Evolutionary conservation across 192 early-diverging fungal species (phyloP), one percentile per base, ranked within the genome.

Genomic region (Gryganskiella cystojenkinii): DNA sequence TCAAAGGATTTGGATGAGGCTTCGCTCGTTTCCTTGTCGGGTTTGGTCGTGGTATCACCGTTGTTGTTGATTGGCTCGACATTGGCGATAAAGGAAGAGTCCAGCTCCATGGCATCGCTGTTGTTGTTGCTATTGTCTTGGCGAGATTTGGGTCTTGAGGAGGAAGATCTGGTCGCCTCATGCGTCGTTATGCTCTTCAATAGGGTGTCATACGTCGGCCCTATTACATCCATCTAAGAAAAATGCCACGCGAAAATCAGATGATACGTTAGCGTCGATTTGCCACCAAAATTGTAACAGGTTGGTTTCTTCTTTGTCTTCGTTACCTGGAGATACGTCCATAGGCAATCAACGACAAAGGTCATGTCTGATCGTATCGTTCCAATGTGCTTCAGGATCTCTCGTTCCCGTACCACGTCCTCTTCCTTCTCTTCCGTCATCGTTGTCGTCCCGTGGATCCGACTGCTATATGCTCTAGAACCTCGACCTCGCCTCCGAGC

Each of bases 241-340:
- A 37, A 13, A 20, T n/a, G n/a, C n/a, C n/a, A n/a, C n/a, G n/a
- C n/a, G n/a, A n/a, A n/a, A n/a, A n/a, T n/a, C n/a, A n/a, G n/a
- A n/a, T n/a, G n/a, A n/a, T n/a, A n/a, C n/a, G n/a, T n/a, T n/a
- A n/a, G n/a, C n/a, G n/a, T n/a, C n/a, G n/a, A n/a, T n/a, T n/a
- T n/a, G n/a, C n/a, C n/a, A n/a, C n/a, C n/a, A n/a, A n/a, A n/a
- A n/a, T n/a, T n/a, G n/a, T n/a, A n/a, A n/a, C n/a, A n/a, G n/a
- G n/a, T n/a, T n/a, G n/a, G n/a, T n/a, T n/a, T n/a, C n/a, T n/a
- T n/a, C n/a, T n/a, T n/a, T n/a, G n/a, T n/a, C n/a, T n/a, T 40
- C 37, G 13, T 7, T 79, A 93, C 91, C 87, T 93, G 92, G 8
- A 91, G 66, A 80, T 92, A 90, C 7, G 76, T 73, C 91, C 92